Conservation (phyloP, 2,329 filamentous ascomycete species). For the Pseudogymnoascus sp. region DNA sequence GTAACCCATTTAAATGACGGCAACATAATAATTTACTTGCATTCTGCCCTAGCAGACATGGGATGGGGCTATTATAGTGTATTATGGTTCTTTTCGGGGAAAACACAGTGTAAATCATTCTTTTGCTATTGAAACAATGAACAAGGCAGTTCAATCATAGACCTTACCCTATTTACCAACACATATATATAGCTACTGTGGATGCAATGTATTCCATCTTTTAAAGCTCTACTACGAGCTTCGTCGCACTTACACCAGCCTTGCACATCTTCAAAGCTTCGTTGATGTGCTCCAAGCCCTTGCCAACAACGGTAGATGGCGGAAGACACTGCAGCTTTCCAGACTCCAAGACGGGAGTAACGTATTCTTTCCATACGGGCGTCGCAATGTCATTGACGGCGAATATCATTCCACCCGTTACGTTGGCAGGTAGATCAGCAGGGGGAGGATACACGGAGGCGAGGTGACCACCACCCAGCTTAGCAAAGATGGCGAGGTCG, state of each 20-base stretch:
- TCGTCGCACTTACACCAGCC: slow-evolving; percentile 23
- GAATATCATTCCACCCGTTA: slow-evolving; percentile 28
- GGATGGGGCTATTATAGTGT: no score
- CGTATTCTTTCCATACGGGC: slow-evolving; percentile 21
- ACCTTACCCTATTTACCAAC: neutral
- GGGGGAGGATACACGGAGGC: slow-evolving; percentile 30
- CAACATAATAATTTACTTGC: neutral
- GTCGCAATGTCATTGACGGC: slow-evolving; percentile 22
- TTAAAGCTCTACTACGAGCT: slow-evolving; percentile 23
- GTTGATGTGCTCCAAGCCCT: slow-evolving; percentile 22
- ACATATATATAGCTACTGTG: neutral
- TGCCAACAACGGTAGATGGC: slow-evolving; percentile 19
- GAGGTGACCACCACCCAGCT: slow-evolving; percentile 28
- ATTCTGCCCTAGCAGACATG: neutral
- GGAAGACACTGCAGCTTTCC: slow-evolving; percentile 20
- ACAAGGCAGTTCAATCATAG: neutral
- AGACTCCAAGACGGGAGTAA: slow-evolving; percentile 20
- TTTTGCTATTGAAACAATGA: neutral
- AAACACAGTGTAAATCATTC: no score
- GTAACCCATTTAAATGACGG: neutral
- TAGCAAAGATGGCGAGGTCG: slow-evolving; percentile 20
- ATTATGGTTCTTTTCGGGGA: no score
- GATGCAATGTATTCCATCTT: neutral
- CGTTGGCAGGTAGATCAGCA: slow-evolving; percentile 12
- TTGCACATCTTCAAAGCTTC: slow-evolving; percentile 18